Evolutionary conservation across 169 alveolate genomes (phyloP).

Genomic region (Plasmodium vivax): DNA sequence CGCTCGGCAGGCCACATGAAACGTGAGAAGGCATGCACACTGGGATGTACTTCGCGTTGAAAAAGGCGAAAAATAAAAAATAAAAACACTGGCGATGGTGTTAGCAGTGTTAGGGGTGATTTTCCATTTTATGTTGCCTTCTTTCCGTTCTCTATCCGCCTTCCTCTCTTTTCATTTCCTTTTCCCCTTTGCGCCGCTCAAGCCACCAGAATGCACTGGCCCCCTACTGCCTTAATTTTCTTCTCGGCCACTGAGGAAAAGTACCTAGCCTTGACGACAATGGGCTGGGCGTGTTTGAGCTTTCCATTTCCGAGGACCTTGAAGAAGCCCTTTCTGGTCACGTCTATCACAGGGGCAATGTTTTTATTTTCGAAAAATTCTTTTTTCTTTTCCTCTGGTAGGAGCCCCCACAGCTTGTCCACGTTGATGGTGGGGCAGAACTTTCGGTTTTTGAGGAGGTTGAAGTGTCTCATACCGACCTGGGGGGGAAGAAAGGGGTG

Average conservation of each 20-base stretch:
- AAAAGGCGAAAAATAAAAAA: not conserved
- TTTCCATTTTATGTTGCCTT: too few species aligned
- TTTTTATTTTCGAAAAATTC: slow-evolving; percentile 88
- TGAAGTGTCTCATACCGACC: slow-evolving; percentile 99
- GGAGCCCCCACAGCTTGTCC: slow-evolving; percentile 96
- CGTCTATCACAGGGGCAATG: slow-evolving; percentile 98
- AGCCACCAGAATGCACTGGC: slow-evolving; percentile 96
- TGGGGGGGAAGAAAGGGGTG: slow-evolving; percentile 3
- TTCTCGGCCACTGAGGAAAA: slow-evolving; percentile 97
- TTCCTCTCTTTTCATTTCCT: not conserved
- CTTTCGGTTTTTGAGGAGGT: slow-evolving; percentile 91
- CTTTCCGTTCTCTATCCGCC: not conserved
- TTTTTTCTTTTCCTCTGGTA: slow-evolving; percentile 93
- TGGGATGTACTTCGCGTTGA: not conserved
- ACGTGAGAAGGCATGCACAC: not conserved
- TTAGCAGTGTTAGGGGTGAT: not conserved
- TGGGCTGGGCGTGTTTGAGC: slow-evolving; percentile 93
- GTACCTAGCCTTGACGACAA: slow-evolving; percentile 97
- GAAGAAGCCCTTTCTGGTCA: slow-evolving; percentile 96
- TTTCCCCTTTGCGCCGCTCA: slow-evolving; percentile 74
- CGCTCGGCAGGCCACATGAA: not conserved
- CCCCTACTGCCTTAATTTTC: slow-evolving; percentile 98
- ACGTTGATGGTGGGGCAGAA: slow-evolving; percentile 94
- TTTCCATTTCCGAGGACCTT: slow-evolving; percentile 98
- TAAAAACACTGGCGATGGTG: not conserved